These are phyloP conservation scores for Tylopilus rubrobrunneus DNA, from an alignment of 768 basidiomycete species.

Conservation along the genomic window DNA sequence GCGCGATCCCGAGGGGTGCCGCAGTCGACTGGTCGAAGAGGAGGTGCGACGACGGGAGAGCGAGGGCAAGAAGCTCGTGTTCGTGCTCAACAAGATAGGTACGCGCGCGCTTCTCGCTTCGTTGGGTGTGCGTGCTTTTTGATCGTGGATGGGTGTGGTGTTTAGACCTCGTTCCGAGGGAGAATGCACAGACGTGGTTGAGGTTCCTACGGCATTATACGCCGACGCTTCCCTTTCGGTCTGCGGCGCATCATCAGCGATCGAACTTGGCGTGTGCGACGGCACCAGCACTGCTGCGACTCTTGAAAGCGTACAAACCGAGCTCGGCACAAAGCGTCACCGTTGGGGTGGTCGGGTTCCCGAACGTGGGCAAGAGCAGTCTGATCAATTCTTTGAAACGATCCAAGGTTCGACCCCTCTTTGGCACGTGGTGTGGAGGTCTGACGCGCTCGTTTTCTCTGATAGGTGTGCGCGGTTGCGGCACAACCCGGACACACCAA, in stretches of 20 bases:
- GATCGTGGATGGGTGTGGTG: neutral
- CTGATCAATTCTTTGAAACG: constrained; percentile 91
- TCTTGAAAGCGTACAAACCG: constrained; percentile 82
- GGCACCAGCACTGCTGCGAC: constrained; percentile 69
- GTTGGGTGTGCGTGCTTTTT: neutral
- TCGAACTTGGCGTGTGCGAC: constrained; percentile 77
- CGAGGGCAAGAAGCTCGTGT: constrained; percentile 89
- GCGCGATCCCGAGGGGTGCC: constrained; percentile 89
- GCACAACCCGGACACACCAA: constrained; percentile 94
- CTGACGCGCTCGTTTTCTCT: neutral
- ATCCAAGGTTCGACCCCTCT: constrained; percentile 53
- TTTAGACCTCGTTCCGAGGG: constrained; percentile 81
- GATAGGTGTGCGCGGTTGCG: constrained; percentile 86
- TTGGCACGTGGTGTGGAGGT: neutral
- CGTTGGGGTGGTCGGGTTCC: constrained; percentile 92
- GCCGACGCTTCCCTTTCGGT: constrained; percentile 90
- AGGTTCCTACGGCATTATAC: constrained; percentile 88
- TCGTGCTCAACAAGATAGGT: constrained; percentile 98
- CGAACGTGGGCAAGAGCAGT: constrained; percentile 96
- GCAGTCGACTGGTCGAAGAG: constrained; percentile 90
- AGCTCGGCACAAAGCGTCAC: constrained; percentile 64
- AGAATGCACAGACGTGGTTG: constrained; percentile 88
- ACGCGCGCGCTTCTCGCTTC: constrained; percentile 15
- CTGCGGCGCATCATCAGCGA: constrained; percentile 70
- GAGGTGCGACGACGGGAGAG: constrained; percentile 82